Evolutionary conservation across 495 filamentous ascomycete species (phyloP).

Genomic region (Aspergillus nidulans): DNA sequence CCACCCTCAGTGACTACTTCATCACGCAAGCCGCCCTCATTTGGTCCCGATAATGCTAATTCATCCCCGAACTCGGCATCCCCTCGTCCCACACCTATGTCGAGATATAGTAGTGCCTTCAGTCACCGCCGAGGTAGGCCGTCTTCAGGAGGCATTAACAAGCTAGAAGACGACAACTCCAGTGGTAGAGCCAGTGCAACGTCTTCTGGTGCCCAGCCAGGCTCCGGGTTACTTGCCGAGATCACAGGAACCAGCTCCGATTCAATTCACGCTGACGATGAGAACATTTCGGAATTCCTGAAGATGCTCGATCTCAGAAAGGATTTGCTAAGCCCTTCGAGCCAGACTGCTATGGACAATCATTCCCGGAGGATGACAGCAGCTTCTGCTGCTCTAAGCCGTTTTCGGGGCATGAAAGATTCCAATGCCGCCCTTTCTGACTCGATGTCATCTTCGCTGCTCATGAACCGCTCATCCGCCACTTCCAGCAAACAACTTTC

Average conservation of each 20-base stretch:
- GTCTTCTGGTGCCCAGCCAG: conserved; percentile 78
- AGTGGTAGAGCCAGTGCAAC: conserved; percentile 82
- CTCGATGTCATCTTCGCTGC: conserved; percentile 78
- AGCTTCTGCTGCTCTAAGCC: conserved; percentile 60
- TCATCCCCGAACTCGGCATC: conserved; percentile 62
- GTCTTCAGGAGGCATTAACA: conserved; percentile 67
- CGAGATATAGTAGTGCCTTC: conserved; percentile 78
- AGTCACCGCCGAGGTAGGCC: conserved; percentile 73
- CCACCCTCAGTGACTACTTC: conserved; percentile 50
- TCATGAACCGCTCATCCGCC: conserved; percentile 74
- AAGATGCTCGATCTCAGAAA: conserved; percentile 79
- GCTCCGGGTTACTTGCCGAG: conserved; percentile 77
- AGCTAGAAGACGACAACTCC: conserved; percentile 80
- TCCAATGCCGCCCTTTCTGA: conserved; percentile 82
- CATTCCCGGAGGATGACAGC: conserved; percentile 54
- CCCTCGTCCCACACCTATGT: conserved; percentile 67
- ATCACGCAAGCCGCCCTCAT: conserved; percentile 36
- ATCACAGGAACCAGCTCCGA: conserved; percentile 69
- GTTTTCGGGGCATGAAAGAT: conserved; percentile 80
- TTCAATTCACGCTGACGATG: conserved; percentile 79
- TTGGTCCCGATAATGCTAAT: conserved; percentile 53
- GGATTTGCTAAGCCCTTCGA: conserved; percentile 65
- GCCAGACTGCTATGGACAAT: conserved; percentile 52
- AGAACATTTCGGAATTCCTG: conserved; percentile 88
- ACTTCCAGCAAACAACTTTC: conserved; percentile 81